phyloP scores from a whole-genome alignment of 176 grass and related monocot genomes.

The Zoysia japonica region DNA sequence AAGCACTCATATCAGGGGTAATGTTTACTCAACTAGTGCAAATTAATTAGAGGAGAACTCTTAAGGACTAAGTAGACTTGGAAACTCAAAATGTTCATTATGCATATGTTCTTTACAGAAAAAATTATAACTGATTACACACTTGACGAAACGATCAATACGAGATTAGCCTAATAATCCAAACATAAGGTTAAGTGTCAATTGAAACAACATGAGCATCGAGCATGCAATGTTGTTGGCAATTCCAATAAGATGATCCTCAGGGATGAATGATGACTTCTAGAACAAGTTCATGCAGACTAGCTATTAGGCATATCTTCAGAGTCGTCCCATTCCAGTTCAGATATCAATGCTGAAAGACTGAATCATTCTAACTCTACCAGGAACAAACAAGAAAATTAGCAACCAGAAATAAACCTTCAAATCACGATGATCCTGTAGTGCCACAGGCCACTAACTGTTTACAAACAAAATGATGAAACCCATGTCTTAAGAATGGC shows the following conservation, averaged over 20 bases:
- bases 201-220: background rate
- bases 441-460: background rate
- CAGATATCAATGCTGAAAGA: slow-evolving; percentile 4
- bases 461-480: slow-evolving; percentile 2
- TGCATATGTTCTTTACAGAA: slow-evolving; percentile 12
- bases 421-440: slow-evolving; percentile 10
- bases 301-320: background rate
- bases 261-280: background rate
- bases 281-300: background rate
- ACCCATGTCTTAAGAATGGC: background rate
- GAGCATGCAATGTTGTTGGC: background rate
- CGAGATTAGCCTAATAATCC: slow-evolving; percentile 11
- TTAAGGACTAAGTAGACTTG: background rate
- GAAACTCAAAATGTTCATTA: background rate
- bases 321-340: background rate
- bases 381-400: slow-evolving; percentile 14
- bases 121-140: background rate
- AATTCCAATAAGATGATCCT: background rate
- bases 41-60: background rate
- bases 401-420: slow-evolving; percentile 9
- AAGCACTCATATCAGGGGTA: slow-evolving; percentile 7
- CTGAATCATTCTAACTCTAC: background rate
- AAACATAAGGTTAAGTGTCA: background rate
- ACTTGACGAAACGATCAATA: background rate
- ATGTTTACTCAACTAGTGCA: background rate